Evolutionary conservation across 1,284 basidiomycete genomes (phyloP).

Genomic region (Anthracocystis walkeri): DNA sequence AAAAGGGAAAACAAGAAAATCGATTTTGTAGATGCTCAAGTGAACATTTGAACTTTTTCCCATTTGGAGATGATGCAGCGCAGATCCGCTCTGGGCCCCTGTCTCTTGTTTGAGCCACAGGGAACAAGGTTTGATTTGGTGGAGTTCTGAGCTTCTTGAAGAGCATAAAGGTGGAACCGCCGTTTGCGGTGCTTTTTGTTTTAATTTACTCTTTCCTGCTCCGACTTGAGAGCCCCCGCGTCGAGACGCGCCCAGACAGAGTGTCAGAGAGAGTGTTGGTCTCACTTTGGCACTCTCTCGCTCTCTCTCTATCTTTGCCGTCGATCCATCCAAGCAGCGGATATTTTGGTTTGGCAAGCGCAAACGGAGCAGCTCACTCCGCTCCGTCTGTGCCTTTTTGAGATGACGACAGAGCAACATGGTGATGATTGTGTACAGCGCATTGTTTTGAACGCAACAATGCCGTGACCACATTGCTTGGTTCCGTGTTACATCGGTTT

Average conservation of each 20-base stretch:
- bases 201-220: neutral
- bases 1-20: neutral
- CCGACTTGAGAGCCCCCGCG: neutral
- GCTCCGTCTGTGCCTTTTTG: no score
- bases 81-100: constrained; percentile 4
- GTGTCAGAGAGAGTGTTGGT: neutral
- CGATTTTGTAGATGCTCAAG: constrained; percentile 2
- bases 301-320: neutral
- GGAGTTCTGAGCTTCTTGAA: neutral
- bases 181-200: neutral
- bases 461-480: neutral
- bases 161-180: neutral
- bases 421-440: no score
- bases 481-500: neutral
- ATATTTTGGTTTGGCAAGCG: neutral
- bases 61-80: neutral
- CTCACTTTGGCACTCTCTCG: neutral
- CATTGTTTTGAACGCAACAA: neutral
- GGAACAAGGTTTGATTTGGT: neutral
- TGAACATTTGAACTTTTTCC: constrained; percentile 9
- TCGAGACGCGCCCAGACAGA: neutral
- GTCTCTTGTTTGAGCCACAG: neutral
- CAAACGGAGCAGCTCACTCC: neutral
- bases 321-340: neutral
- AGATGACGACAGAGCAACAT: constrained; percentile 1